Base-by-base conservation (phyloP, 352 stramenopile species). In the Globisporangium nagaii region DNA sequence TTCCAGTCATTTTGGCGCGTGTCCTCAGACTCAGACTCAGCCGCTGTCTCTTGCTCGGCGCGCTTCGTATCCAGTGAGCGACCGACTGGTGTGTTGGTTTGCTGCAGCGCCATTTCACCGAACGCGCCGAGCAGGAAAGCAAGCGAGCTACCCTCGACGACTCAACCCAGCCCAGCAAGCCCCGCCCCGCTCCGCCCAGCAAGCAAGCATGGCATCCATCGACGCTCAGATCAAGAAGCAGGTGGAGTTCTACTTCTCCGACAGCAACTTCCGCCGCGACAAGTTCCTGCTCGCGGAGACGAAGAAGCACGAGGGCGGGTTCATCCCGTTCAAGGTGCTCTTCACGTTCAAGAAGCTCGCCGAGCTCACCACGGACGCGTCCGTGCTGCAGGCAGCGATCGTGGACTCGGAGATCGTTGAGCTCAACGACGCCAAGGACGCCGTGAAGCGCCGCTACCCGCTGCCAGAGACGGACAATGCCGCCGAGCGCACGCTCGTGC, bases 241-340 rank as follows among this genome's bases (percentile, higher is more conserved):
- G 77, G 79, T 96, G 41, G 88, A 96, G 77, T 96, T 96, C 68
- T 97, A 96, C 79, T 96, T 97, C 73, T 90, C 75, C 39, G 88
- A 96, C 70, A 92, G 82, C 70, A 97, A 97, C 68, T 95, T 96
- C 59, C 85, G 88, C 50, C 88, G 87, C 53, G 88, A 97, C 66
- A 83, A 88, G 55, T 96, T 96, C 70, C 68, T 96, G 62, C 70
- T 84, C 36, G 79, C 88, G 37, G 80, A 92, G 62, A 90, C 83
- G 53, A 91, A 84, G 66, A 92, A 92, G 65, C 64, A 85, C 28
- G 69, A 86, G 7, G 84, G 84, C 37, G 85, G 85, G 52, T 96
- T 91, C 55, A 71, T 96, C 47, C 83, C 83, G 4, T 89, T 96
- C 66, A 74, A 60, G 11, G 80, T 94, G 43, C 73, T 97, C 50